Evolutionary conservation across 2,329 filamentous ascomycete genomes (phyloP).

Genomic region (Fusarium coffeatum): DNA sequence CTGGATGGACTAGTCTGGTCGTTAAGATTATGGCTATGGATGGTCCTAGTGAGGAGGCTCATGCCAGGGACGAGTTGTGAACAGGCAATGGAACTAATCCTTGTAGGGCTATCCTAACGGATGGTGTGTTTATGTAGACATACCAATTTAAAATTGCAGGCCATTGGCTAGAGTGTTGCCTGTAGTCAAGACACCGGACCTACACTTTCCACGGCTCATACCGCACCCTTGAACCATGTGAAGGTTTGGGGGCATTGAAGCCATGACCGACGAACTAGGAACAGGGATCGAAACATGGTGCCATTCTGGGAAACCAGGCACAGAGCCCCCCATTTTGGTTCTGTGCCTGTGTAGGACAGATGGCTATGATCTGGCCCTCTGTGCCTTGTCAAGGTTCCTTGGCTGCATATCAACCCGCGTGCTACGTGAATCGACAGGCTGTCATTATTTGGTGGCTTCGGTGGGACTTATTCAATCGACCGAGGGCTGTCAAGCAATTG

Average conservation of each 20-base stretch:
- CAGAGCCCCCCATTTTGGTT: constrained; percentile 13
- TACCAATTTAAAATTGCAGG: constrained; percentile 2
- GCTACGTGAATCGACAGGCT: constrained; percentile 23
- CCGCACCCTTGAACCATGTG: constrained; percentile 34
- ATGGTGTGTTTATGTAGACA: constrained; percentile 12
- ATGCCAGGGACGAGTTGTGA: constrained; percentile 62
- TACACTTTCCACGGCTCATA: constrained; percentile 16
- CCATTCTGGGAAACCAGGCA: constrained; percentile 26
- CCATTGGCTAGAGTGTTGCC: constrained; percentile 10
- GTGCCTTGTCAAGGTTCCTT: constrained; percentile 17
- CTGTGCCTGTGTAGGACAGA: constrained; percentile 16
- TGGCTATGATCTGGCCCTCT: constrained; percentile 7
- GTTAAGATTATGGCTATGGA: constrained; percentile 98
- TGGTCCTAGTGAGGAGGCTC: constrained; percentile 62
- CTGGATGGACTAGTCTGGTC: constrained; percentile 97
- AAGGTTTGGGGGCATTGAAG: constrained; percentile 11
- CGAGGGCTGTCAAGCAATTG: constrained; percentile 21
- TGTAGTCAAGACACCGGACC: constrained; percentile 14
- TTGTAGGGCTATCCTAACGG: constrained; percentile 11
- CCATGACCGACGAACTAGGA: background rate
- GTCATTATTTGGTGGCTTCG: constrained; percentile 13
- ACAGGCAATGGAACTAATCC: background rate
- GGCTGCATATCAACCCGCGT: constrained; percentile 28
- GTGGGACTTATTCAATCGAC: constrained; percentile 34
- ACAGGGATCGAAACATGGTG: constrained; percentile 21